Evolutionary conservation across 2,329 filamentous ascomycete genomes (phyloP).

Genomic region (Parastagonospora nodorum): DNA sequence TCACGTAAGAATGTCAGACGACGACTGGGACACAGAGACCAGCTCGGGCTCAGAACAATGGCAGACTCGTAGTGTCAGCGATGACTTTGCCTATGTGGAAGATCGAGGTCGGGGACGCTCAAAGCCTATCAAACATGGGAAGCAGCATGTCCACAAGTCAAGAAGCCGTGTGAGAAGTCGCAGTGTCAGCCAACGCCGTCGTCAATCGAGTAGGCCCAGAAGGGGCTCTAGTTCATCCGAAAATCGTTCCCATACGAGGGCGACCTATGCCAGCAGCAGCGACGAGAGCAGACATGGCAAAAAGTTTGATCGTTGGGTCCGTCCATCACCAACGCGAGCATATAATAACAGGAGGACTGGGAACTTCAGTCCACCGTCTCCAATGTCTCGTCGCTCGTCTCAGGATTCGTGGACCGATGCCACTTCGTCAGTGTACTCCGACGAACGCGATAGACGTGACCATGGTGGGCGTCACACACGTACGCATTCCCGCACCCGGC

Average conservation of each 20-base stretch:
- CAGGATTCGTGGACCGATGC: constrained; percentile 1
- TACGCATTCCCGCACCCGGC: background rate
- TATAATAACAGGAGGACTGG: background rate
- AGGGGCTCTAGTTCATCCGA: background rate
- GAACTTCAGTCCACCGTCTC: background rate
- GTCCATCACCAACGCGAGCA: background rate
- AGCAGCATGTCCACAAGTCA: constrained; percentile 12
- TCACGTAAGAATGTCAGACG: constrained; percentile 10
- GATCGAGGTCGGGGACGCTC: constrained; percentile 19
- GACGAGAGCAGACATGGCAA: background rate
- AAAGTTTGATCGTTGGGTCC: background rate
- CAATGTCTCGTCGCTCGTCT: constrained; percentile 1
- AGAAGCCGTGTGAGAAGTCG: constrained; percentile 14
- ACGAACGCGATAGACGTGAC: background rate
- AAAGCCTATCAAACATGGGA: constrained; percentile 12
- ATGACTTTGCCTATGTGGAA: constrained; percentile 20
- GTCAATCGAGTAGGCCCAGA: background rate
- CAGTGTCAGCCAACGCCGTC: constrained; percentile 7
- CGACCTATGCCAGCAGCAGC: background rate
- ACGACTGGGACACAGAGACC: constrained; percentile 21
- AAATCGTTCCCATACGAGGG: background rate
- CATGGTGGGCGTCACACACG: background rate
- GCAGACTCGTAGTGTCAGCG: constrained; percentile 23
- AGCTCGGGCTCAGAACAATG: constrained; percentile 19
- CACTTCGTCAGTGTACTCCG: background rate